Conservation (phyloP, 2,329 filamentous ascomycete genomes). For the Colletotrichum abscissum region DNA sequence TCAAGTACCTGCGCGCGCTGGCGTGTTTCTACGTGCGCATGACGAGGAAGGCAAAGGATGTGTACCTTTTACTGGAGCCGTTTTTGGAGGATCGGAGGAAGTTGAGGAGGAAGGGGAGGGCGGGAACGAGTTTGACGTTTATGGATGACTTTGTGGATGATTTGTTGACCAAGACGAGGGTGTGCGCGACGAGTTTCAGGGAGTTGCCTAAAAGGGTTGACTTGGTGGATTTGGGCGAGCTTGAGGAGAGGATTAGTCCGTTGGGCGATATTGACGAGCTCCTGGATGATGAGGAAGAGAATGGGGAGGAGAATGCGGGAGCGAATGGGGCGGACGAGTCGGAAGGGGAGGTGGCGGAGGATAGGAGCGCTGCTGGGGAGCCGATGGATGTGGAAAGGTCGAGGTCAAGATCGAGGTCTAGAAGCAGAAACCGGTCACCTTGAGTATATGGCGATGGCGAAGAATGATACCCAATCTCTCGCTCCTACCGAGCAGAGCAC, state of each 20-base stretch:
- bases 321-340: constrained; percentile 47
- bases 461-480: constrained; percentile 24
- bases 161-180: constrained; percentile 85
- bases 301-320: constrained; percentile 44
- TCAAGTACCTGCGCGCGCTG: constrained; percentile 89
- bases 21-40: constrained; percentile 94
- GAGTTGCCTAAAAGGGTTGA: constrained; percentile 86
- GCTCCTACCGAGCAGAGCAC: background rate
- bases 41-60: constrained; percentile 83
- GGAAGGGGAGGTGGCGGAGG: constrained; percentile 51
- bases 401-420: constrained; percentile 35
- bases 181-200: constrained; percentile 92
- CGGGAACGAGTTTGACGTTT: constrained; percentile 80
- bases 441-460: background rate
- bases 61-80: constrained; percentile 85
- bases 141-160: constrained; percentile 97
- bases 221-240: constrained; percentile 87
- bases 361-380: constrained; percentile 27
- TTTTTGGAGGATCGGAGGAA: constrained; percentile 86
- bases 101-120: constrained; percentile 79
- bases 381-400: constrained; percentile 51
- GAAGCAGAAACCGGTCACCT: constrained; percentile 21
- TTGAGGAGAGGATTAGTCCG: constrained; percentile 88
- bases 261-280: constrained; percentile 83
- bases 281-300: constrained; percentile 65